A percentile compares a stretch with the other conserved stretches of the same genome.
Evolutionary conservation across 2,329 filamentous ascomycete species (phyloP).

Genomic region (Hypoxylon rubiginosum): DNA sequence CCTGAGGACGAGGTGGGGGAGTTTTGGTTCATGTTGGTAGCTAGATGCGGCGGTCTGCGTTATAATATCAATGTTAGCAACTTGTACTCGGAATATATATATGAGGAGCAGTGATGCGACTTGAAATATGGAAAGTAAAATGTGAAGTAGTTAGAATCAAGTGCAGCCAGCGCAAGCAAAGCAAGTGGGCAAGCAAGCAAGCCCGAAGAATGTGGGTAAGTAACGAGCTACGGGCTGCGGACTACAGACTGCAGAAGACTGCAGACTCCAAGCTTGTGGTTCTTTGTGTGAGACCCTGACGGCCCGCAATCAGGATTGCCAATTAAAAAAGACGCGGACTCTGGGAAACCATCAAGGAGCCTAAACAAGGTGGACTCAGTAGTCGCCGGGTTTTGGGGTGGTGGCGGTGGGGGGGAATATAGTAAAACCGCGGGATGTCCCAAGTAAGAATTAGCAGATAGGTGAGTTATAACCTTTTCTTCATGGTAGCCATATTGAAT

Average conservation of each 20-base stretch:
- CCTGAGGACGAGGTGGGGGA: slow-evolving; percentile 84
- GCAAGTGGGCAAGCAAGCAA: slow-evolving; percentile 25
- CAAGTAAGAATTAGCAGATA: slow-evolving; percentile 28
- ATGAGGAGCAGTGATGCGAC: slow-evolving; percentile 25
- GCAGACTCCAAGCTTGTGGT: slow-evolving; percentile 41
- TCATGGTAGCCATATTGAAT: slow-evolving; percentile 47
- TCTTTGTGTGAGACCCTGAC: slow-evolving; percentile 44
- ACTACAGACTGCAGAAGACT: slow-evolving; percentile 5
- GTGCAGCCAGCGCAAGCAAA: slow-evolving; percentile 42
- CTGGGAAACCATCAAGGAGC: slow-evolving; percentile 28
- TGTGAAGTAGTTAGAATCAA: slow-evolving; percentile 14
- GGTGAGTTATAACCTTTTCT: slow-evolving; percentile 45
- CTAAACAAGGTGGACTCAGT: slow-evolving; percentile 6
- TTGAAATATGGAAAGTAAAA: slow-evolving; percentile 15
- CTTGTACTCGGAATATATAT: slow-evolving; percentile 26
- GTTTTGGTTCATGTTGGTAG: slow-evolving; percentile 71
- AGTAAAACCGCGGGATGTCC: slow-evolving; percentile 24
- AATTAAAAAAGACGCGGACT: slow-evolving; percentile 30
- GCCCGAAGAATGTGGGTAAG: slow-evolving; percentile 10
- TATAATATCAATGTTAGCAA: slow-evolving; percentile 49
- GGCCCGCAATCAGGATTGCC: slow-evolving; percentile 46
- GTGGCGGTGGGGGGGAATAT: slow-evolving; percentile 31
- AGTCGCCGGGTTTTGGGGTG: slow-evolving; percentile 27
- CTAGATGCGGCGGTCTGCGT: slow-evolving; percentile 67
- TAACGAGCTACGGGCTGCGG: slow-evolving; percentile 3